These are phyloP conservation scores for Sugiyamaella marilandica DNA, from an alignment of 805 yeast species.

Conservation along the genomic window DNA sequence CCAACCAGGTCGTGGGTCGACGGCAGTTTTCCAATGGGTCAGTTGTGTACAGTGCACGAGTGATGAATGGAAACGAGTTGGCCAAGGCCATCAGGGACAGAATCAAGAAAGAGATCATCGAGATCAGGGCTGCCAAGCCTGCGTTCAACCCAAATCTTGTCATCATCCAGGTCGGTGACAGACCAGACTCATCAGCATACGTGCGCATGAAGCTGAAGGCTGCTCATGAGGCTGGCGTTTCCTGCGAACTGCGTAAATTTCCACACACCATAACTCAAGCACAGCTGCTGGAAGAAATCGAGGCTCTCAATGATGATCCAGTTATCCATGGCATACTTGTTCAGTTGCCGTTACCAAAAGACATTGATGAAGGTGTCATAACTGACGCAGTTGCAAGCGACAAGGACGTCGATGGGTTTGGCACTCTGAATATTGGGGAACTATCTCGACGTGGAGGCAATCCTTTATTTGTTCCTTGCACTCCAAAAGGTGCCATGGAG, in stretches of 20 bases:
- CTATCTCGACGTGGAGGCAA: slow-evolving; percentile 78
- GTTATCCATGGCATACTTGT: slow-evolving; percentile 80
- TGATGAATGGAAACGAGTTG: slow-evolving; percentile 53
- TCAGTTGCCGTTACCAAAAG: slow-evolving; percentile 84
- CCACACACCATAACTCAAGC: slow-evolving; percentile 58
- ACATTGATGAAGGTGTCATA: slow-evolving; percentile 69
- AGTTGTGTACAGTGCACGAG: slow-evolving; percentile 27
- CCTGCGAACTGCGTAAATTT: slow-evolving; percentile 59
- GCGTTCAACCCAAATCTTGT: slow-evolving; percentile 66
- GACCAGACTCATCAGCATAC: slow-evolving; percentile 89
- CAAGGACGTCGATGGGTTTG: slow-evolving; percentile 96
- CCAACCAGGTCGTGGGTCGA: not conserved
- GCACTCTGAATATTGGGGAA: slow-evolving; percentile 84
- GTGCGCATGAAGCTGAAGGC: slow-evolving; percentile 90
- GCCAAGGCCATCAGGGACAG: slow-evolving; percentile 33
- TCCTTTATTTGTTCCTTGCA: slow-evolving; percentile 86
- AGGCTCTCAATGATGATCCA: slow-evolving; percentile 64
- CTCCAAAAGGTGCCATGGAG: slow-evolving; percentile 89
- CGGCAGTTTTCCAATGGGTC: not conserved
- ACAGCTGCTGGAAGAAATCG: slow-evolving; percentile 48
- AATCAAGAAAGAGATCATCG: slow-evolving; percentile 21
- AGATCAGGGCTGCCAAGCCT: slow-evolving; percentile 25
- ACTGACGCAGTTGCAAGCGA: slow-evolving; percentile 76
- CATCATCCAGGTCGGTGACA: slow-evolving; percentile 82
- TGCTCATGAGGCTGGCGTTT: slow-evolving; percentile 75